Percentiles rank a stretch among this genome's conserved stretches.
These are phyloP conservation scores for Penicillium sclerotigenum DNA, from an alignment of 2,329 filamentous ascomycete genomes.

Conservation along the genomic window DNA sequence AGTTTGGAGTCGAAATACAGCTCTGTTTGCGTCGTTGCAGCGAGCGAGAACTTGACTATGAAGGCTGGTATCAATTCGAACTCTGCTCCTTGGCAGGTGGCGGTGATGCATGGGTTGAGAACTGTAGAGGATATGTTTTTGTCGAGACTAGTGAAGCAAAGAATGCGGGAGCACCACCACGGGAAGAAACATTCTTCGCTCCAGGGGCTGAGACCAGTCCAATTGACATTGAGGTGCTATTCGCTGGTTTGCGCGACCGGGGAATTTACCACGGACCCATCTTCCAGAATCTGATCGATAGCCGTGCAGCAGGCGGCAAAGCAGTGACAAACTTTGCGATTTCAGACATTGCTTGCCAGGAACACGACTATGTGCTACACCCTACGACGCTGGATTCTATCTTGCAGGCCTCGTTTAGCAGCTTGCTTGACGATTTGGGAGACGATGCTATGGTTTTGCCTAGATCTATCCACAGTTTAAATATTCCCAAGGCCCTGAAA, in stretches of 20 bases:
- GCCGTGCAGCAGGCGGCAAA: no score
- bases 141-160: no score
- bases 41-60: no score
- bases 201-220: not conserved
- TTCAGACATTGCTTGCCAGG: no score
- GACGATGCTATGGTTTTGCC: not conserved
- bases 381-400: constrained; percentile 13
- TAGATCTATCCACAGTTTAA: no score
- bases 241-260: not conserved
- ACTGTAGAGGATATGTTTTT: constrained; percentile 10
- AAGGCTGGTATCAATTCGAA: constrained; percentile 14
- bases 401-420: not conserved
- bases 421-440: not conserved
- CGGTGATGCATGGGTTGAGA: constrained; percentile 1
- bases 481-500: no score
- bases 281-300: not conserved
- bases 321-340: no score
- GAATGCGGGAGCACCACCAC: no score
- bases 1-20: constrained; percentile 18
- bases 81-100: no score
- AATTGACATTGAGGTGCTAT: not conserved
- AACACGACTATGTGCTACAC: constrained; percentile 11
- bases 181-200: not conserved
- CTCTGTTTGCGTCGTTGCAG: no score
- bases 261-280: constrained; percentile 2